Evolutionary conservation across 2,329 filamentous ascomycete genomes (phyloP), one percentile per base, ranked within the genome.

Genomic region (Neospermospora avenae): DNA sequence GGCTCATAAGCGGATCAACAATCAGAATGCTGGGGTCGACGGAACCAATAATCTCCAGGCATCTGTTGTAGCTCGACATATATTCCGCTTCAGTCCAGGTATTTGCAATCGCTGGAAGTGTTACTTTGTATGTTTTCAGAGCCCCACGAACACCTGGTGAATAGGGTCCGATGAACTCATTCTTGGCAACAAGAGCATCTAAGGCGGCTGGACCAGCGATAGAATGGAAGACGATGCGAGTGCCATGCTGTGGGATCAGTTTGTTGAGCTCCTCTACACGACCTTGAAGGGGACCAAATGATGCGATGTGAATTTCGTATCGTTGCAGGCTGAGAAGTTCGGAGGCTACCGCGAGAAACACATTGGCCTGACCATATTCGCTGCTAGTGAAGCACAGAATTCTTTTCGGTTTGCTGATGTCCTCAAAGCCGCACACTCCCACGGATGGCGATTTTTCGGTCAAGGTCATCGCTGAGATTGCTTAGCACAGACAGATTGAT

Each of bases 351-450:
- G 78, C 78, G 6, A 81, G 62, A 37, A 78, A 72, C 24, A 80
- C 75, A 64, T 79, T 81, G 18, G 76, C 75, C 58, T 80, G 76
- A 3, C 79, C 79, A 60, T 74, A 73, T 58, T 81, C 79, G 54
- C 73, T 71, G 64, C 77, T 79, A 3, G 78, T 77, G 42, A 81
- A 64, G 44, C 81, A 74, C 1, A 81, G 68, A 59, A 67, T 58
- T 18, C 41, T 61, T 49, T 63, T 64, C 24, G 37, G 61, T 49
- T 46, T 55, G 25, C 22, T 18, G 11, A 45, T 31, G n/a, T 44
- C 18, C 8, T 39, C 31, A 37, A 20, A 13, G 13, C 7, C 22
- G 28, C 14, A 11, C 3, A 16, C 22, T 20, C 25, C 16, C 5
- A 31, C n/a, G 18, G 16, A 16, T 28, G 42, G 25, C 28, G n/a